These are phyloP conservation scores for Tolypocladium amazonense DNA, from an alignment of 2,329 filamentous ascomycete genomes.

Conservation along the genomic window DNA sequence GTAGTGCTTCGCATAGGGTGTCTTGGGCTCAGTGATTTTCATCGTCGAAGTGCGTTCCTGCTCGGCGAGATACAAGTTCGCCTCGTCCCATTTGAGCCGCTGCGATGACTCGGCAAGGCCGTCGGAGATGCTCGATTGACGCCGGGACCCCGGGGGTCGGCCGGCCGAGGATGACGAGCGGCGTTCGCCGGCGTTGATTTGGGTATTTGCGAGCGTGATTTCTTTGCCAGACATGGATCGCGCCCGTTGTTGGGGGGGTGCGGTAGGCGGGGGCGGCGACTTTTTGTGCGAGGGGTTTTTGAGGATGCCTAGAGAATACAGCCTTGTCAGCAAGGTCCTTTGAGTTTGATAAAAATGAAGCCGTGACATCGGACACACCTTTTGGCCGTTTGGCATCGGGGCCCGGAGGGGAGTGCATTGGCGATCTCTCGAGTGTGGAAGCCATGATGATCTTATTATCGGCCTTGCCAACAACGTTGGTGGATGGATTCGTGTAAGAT, in stretches of 20 bases:
- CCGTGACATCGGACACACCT: conserved; percentile 20
- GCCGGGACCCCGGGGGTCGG: conserved; percentile 54
- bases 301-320: conserved; percentile 59
- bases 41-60: conserved; percentile 92
- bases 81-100: conserved; percentile 96
- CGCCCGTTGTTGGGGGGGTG: conserved; percentile 26
- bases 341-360: neutral
- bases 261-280: conserved; percentile 44
- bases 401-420: conserved; percentile 30
- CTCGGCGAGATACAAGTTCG: conserved; percentile 92
- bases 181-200: conserved; percentile 84
- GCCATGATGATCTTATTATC: conserved; percentile 21
- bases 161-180: conserved; percentile 69
- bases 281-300: conserved; percentile 69
- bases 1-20: conserved; percentile 87
- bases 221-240: conserved; percentile 61
- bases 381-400: conserved; percentile 32
- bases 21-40: conserved; percentile 99
- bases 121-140: conserved; percentile 48
- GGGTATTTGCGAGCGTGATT: conserved; percentile 84
- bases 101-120: conserved; percentile 46
- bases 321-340: neutral
- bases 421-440: conserved; percentile 24
- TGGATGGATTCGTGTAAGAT: neutral
- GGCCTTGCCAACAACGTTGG: neutral